Conservation (phyloP, 148 eudicot species). For the Camellia sinensis region DNA sequence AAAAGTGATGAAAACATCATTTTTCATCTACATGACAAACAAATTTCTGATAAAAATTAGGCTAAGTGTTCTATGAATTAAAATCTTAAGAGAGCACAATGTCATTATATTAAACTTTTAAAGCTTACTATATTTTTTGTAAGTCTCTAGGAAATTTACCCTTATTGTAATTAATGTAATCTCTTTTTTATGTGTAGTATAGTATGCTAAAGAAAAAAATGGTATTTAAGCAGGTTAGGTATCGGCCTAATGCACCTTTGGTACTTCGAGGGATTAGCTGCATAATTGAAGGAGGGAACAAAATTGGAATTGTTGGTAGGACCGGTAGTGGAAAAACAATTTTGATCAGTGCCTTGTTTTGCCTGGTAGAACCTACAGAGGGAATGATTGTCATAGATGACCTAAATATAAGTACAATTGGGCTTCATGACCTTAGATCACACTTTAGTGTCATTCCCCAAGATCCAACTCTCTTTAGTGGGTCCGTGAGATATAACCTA, state of each 20-base stretch:
- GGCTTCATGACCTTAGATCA: constrained; percentile 22
- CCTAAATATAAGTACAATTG: constrained; percentile 1
- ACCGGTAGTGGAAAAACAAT: constrained; percentile 18
- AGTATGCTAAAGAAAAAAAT: neutral
- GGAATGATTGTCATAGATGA: constrained; percentile 11
- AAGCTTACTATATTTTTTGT: too few relatives aligned
- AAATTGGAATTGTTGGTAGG: constrained; percentile 16
- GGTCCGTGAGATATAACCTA: constrained; percentile 15
- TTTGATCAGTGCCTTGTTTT: constrained; percentile 18
- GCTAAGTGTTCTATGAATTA: too few relatives aligned
- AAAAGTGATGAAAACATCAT: too few relatives aligned
- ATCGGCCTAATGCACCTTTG: constrained; percentile 13
- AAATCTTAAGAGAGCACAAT: too few relatives aligned
- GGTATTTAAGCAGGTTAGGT: constrained; percentile 9
- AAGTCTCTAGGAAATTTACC: too few relatives aligned
- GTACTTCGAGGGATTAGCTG: constrained; percentile 17
- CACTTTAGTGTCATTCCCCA: constrained; percentile 21
- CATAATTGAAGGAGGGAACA: constrained; percentile 14
- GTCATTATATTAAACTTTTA: too few relatives aligned
- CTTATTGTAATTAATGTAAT: neutral
- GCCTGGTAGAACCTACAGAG: constrained; percentile 13
- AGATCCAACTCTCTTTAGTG: constrained; percentile 19
- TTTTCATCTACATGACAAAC: too few relatives aligned
- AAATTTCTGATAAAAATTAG: too few relatives aligned
- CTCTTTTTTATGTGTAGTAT: neutral